Percentiles rank a stretch among this genome's conserved stretches.
phyloP scores from a whole-genome alignment of 345 rosid genomes.

The Mallotus nudiflorus region DNA sequence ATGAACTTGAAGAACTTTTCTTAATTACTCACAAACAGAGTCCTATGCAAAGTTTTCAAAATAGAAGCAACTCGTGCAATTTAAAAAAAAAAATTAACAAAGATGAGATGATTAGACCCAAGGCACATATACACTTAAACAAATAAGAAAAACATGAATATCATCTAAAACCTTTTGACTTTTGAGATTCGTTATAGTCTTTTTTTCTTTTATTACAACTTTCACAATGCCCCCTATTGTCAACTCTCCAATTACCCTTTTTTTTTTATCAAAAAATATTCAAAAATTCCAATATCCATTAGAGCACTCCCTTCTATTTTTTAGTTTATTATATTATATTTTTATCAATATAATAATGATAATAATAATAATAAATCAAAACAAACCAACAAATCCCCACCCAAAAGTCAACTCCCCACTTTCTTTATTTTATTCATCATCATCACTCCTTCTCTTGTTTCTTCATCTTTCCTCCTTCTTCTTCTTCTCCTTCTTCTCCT shows the following conservation, averaged over 20 bases:
- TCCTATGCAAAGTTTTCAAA: too few species aligned
- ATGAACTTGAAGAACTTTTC: too few species aligned
- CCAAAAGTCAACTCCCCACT: conserved; percentile 66
- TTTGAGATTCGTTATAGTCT: conserved; percentile 17
- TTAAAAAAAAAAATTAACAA: too few species aligned
- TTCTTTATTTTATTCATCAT: conserved; percentile 23
- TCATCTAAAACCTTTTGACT: conserved; percentile 28
- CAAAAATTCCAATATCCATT: neutral
- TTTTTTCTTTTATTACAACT: conserved; percentile 2
- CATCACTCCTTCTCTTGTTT: neutral
- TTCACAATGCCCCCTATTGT: conserved; percentile 17
- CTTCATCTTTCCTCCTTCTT: neutral
- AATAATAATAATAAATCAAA: neutral
- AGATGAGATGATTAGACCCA: too few species aligned
- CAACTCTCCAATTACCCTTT: conserved; percentile 35
- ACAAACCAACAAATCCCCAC: conserved; percentile 17
- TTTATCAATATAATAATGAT: too few species aligned
- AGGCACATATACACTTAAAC: too few species aligned
- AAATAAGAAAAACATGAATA: neutral
- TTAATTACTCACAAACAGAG: too few species aligned
- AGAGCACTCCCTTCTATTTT: too few species aligned
- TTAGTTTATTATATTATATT: too few species aligned
- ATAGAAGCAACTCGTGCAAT: too few species aligned
- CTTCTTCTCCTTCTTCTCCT: conserved; percentile 20
- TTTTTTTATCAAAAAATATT: neutral